Conservation (phyloP, 306 rosid species). For the Vigna unguiculata region DNA sequence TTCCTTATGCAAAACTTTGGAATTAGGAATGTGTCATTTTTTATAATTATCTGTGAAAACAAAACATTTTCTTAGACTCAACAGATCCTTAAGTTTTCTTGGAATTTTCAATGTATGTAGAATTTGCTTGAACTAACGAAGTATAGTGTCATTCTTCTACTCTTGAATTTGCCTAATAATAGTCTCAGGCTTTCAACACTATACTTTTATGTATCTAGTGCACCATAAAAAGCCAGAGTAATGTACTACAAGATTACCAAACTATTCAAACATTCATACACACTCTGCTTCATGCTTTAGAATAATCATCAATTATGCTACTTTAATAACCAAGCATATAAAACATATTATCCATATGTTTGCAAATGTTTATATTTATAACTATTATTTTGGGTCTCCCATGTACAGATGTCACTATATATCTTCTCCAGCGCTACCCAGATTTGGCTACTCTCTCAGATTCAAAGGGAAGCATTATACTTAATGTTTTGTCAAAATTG, state of each 20-base stretch:
- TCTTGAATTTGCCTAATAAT: not conserved
- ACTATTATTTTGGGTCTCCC: constrained; percentile 10
- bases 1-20: not conserved
- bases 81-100: not conserved
- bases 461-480: constrained; percentile 52
- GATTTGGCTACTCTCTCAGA: constrained; percentile 47
- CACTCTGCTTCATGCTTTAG: not conserved
- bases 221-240: not conserved
- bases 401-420: constrained; percentile 52
- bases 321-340: constrained; percentile 13
- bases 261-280: not conserved
- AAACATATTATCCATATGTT: constrained; percentile 15
- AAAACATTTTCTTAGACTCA: not conserved
- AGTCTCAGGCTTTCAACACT: not conserved
- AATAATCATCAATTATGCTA: constrained; percentile 8
- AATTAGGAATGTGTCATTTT: not conserved
- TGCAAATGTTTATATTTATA: not conserved
- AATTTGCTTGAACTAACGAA: not conserved
- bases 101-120: not conserved
- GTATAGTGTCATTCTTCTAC: not conserved
- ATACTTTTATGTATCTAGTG: not conserved
- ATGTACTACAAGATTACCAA: not conserved
- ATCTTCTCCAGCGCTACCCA: constrained; percentile 48
- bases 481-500: constrained; percentile 52
- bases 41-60: constrained; percentile 5